A percentile compares a stretch with the other conserved stretches of the same genome.
These are phyloP conservation scores for Lippia alba DNA, from an alignment of 305 asterid species.

Conservation along the genomic window DNA sequence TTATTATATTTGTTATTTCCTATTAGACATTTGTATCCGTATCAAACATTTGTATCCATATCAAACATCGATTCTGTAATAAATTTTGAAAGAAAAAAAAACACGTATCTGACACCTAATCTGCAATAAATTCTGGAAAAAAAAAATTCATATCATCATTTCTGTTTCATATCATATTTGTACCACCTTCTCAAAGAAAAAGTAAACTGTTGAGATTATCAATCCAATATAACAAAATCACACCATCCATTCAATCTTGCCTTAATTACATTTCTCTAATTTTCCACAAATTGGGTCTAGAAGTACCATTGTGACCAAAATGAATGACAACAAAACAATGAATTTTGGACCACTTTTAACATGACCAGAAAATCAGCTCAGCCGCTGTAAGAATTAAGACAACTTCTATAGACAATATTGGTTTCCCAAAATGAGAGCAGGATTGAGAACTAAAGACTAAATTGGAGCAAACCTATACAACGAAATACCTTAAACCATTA, in stretches of 20 bases:
- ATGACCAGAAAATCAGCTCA: background rate
- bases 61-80: too few relatives aligned
- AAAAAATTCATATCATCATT: too few relatives aligned
- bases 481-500: background rate
- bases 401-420: background rate
- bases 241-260: background rate
- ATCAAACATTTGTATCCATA: too few relatives aligned
- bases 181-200: too few relatives aligned
- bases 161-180: too few relatives aligned
- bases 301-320: background rate
- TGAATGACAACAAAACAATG: constrained; percentile 10
- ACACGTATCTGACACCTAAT: too few relatives aligned
- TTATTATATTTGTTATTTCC: too few relatives aligned
- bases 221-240: too few relatives aligned
- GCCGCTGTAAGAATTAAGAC: background rate
- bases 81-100: too few relatives aligned
- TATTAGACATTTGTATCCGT: too few relatives aligned
- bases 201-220: too few relatives aligned
- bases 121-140: too few relatives aligned
- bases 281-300: background rate
- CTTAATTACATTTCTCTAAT: background rate
- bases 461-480: background rate
- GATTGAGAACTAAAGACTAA: background rate
- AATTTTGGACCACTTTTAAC: background rate
- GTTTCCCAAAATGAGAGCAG: constrained; percentile 13